These are phyloP conservation scores for Inonotus hispidus DNA, from an alignment of 1,284 basidiomycete genomes.

Conservation along the genomic window DNA sequence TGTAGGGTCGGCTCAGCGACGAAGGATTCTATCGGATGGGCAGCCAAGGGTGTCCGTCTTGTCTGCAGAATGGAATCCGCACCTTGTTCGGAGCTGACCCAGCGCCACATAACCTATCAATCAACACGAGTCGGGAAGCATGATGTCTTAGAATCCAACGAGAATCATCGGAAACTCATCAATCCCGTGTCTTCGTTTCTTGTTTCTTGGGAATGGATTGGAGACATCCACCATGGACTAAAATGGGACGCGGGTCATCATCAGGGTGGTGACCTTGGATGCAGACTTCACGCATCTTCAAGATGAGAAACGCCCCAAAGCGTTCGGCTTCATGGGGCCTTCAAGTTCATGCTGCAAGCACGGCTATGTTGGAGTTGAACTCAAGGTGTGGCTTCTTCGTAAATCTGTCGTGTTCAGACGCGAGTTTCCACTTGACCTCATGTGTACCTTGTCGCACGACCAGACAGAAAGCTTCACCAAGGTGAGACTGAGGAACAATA, in stretches of 20 bases:
- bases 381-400: background rate
- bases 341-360: background rate
- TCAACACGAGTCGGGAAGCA: conserved; percentile 12
- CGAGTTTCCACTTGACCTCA: conserved; percentile 3
- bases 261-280: conserved; percentile 10
- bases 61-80: conserved; percentile 11
- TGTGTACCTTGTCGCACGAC: background rate
- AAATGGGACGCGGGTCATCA: background rate
- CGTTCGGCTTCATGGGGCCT: background rate
- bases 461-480: conserved; percentile 5
- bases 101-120: conserved; percentile 15
- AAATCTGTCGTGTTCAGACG: background rate
- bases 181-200: background rate
- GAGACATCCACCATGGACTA: background rate
- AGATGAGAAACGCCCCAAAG: conserved; percentile 15
- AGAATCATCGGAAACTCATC: conserved; percentile 13
- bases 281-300: conserved; percentile 13
- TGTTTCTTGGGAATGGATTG: background rate
- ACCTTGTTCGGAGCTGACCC: conserved; percentile 3
- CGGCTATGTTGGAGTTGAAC: conserved; percentile 1
- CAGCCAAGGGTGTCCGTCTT: conserved; percentile 1
- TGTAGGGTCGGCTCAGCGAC: conserved; percentile 16
- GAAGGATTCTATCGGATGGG: conserved; percentile 2
- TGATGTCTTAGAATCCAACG: conserved; percentile 15
- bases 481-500: background rate